Conservation (phyloP, 2,329 filamentous ascomycete genomes). For the Periconia digitata region DNA sequence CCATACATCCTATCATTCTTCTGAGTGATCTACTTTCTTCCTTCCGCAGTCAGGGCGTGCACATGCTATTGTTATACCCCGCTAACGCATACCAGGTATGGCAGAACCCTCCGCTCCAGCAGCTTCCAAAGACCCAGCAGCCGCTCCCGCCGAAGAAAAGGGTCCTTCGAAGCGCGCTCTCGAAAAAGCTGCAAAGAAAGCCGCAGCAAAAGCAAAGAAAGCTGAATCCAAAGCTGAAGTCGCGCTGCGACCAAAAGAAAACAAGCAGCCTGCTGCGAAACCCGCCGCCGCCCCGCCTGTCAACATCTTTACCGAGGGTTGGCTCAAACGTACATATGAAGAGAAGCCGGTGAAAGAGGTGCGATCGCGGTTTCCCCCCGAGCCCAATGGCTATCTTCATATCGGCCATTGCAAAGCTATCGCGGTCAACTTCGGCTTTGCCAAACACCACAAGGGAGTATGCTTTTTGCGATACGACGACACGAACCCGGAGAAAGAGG, state of each 20-base stretch:
- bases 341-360: constrained; percentile 52
- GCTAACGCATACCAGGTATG: constrained; percentile 3
- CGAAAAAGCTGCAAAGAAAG: constrained; percentile 54
- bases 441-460: constrained; percentile 76
- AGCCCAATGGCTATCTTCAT: constrained; percentile 89
- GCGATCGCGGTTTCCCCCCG: constrained; percentile 54
- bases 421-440: constrained; percentile 94
- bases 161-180: constrained; percentile 51
- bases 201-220: constrained; percentile 47
- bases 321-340: constrained; percentile 53
- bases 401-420: constrained; percentile 96
- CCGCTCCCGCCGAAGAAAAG: constrained; percentile 32
- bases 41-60: neutral
- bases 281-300: constrained; percentile 31
- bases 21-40: neutral
- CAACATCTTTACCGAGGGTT: constrained; percentile 52
- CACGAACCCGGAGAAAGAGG: constrained; percentile 91
- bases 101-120: constrained; percentile 24
- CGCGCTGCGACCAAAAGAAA: constrained; percentile 45
- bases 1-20: neutral
- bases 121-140: neutral
- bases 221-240: constrained; percentile 42
- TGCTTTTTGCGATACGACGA: constrained; percentile 85
- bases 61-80: neutral
- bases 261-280: constrained; percentile 26